Conservation (phyloP, 139 green algal species). For the Trebouxia sp. region DNA sequence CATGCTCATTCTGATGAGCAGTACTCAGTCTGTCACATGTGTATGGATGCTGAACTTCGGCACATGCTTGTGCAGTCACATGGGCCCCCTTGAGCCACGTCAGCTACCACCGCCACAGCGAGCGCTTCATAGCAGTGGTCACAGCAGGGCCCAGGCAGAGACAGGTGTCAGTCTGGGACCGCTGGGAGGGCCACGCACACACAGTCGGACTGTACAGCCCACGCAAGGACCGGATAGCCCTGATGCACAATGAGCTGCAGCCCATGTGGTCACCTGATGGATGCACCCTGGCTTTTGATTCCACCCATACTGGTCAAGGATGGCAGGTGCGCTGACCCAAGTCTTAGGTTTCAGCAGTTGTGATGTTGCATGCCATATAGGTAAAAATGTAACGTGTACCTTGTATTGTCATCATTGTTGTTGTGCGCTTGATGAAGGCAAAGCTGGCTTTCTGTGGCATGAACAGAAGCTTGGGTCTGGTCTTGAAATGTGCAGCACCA, state of each 20-base stretch:
- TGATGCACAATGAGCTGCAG: slow-evolving; percentile 20
- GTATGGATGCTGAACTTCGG: neutral
- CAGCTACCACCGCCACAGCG: slow-evolving; percentile 26
- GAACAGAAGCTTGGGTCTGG: too few species aligned
- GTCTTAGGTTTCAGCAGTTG: neutral
- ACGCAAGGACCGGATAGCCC: neutral
- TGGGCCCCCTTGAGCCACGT: slow-evolving; percentile 15
- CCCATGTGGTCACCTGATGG: slow-evolving; percentile 19
- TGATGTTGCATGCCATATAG: too few species aligned
- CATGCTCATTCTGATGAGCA: too few species aligned
- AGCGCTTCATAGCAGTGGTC: slow-evolving; percentile 25
- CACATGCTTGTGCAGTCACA: neutral
- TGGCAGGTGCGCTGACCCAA: slow-evolving; percentile 6
- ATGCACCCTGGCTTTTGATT: slow-evolving; percentile 18
- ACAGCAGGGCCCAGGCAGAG: neutral
- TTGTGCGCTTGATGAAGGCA: neutral
- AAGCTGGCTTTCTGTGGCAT: neutral
- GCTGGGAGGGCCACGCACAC: slow-evolving; percentile 1
- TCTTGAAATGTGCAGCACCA: too few species aligned
- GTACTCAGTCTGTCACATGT: neutral
- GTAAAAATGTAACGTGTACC: neutral
- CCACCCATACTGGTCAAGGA: slow-evolving; percentile 19
- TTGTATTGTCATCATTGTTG: neutral
- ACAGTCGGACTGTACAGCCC: slow-evolving; percentile 24
- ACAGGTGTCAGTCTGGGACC: slow-evolving; percentile 26